Evolutionary conservation across 345 rosid genomes (phyloP), one percentile per base, ranked within the genome.

Genomic region (Chamaenerion angustifolium): DNA sequence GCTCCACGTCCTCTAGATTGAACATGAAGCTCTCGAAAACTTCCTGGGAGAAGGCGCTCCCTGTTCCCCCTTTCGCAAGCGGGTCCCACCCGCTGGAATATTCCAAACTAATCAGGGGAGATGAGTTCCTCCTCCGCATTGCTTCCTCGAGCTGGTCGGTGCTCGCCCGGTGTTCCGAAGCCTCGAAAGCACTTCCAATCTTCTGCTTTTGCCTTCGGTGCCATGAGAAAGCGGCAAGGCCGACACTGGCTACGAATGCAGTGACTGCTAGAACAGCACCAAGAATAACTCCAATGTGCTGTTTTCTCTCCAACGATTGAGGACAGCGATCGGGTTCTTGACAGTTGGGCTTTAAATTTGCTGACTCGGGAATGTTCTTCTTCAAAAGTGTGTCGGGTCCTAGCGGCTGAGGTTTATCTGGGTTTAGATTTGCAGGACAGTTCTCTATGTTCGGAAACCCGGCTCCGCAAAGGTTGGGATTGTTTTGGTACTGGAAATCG

Each of bases 21-120:
- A 82, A 88, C 94, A 76, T 73, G 66, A 80, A 84, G 71, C 95
- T 88, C 74, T 92, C 94, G 16, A 85, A 74, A 57, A 82, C 72
- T 67, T 84, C 98, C 53, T 77, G 93, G 21, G 94, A 80, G 59
- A 77, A 62, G 1, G 77, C 79, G 64, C 56, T 79, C 57, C 61
- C 66, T 48, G 12, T 68, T 56, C 67, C 70, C 49, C 88, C 78
- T 61, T 76, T 61, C 6, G 75, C 93, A 62, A 92, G 63, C 0
- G 96, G 96, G 52, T 92, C 98, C 98, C 98, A 92, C 9, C 98
- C 95, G 23, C 56, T 80, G 16, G 94, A 77, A 66, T 87, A 88
- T 73, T 92, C 98, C 16, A 88, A 75, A 62, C 88, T 84, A 17
- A 88, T 82, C 16, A 84, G 79, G 5, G 94, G 82, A 15, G 95